Base-by-base conservation (phyloP, 257 asterid species). In the Cruciata laevipes region DNA sequence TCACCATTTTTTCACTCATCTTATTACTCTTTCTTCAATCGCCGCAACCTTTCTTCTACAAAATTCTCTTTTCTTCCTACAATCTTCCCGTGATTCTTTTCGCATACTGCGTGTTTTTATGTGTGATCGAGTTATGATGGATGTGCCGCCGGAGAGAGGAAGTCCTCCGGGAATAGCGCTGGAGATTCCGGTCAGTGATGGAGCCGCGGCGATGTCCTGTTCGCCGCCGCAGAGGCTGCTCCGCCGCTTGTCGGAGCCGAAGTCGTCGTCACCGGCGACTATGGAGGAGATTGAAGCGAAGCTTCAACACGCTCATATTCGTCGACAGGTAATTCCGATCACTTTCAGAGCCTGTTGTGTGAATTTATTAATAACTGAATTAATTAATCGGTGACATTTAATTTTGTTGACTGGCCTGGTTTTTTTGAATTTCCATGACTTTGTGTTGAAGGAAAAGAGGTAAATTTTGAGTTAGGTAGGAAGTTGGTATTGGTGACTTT, bases 191-290 rank as follows among this genome's bases (percentile, higher is more conserved):
- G 93, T 31, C 57, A 78, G 64, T 74, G 97, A 85, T 11, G 95
- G 89, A 8, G 87, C 75, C 23, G 44, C 33, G 65, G 31, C 17
- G 63, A 52, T 76, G 78, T 80, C 85, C 18, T 83, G 88, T 71
- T 88, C 96, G 74, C 95, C 97, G 71, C 95, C 92, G 66, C 83
- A 83, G 75, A 79, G 99, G 87, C 87, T 94, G 42, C 84, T 87
- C 17, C 86, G 80, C 79, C 80, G 88, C 74, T 84, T 94, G 1
- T 83, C 99, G 35, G 99, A 90, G 82, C 62, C 90, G 23, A 94
- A 86, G 68, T 64, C 84, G 30, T 79, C 89, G 49, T 14, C 91
- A 33, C 91, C 91, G 55, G 71, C 89, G 51, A 82, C 89, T 57
- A 85, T 87, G 23, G 95, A 94, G 74, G 90, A 94, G 77, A 94